phyloP scores from a whole-genome alignment of 495 filamentous ascomycete genomes.

The Emericellopsis terricola region DNA sequence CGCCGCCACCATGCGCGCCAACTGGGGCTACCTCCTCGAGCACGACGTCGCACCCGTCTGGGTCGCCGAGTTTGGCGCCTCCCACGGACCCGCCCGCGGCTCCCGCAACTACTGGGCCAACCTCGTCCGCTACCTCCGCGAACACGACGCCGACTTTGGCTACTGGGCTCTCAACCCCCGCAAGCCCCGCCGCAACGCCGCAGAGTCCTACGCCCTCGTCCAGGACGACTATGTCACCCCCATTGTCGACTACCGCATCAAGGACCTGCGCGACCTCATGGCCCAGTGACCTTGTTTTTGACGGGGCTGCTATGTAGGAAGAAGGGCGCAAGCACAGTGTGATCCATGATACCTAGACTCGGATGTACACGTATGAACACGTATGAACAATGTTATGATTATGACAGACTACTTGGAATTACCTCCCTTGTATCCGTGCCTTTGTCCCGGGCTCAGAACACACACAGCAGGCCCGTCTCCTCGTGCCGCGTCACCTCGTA shows the following conservation, averaged over 20 bases:
- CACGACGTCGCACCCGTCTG: conserved; percentile 39
- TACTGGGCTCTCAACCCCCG: conserved; percentile 48
- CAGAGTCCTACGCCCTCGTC: conserved; percentile 35
- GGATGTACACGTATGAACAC: no score
- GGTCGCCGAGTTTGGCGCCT: conserved; percentile 41
- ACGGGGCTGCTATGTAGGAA: no score
- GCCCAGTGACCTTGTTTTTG: no score
- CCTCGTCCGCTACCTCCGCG: conserved; percentile 32
- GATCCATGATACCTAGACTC: no score
- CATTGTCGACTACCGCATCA: conserved; percentile 36
- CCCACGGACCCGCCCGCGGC: conserved; percentile 24
- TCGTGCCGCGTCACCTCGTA: conserved; percentile 43
- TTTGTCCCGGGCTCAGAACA: neutral
- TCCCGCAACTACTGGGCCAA: conserved; percentile 42
- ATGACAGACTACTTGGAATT: no score
- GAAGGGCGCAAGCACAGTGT: no score
- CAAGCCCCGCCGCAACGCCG: conserved; percentile 31
- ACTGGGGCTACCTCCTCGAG: conserved; percentile 42
- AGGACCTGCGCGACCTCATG: conserved; percentile 34
- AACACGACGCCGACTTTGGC: conserved; percentile 38
- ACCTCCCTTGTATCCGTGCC: no score
- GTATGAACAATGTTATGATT: no score
- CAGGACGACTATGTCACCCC: conserved; percentile 38
- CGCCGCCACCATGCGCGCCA: conserved; percentile 34
- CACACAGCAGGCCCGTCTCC: neutral